Evolutionary conservation across 371 early-diverging fungal genomes (phyloP).

Genomic region (Mortierella sp.): DNA sequence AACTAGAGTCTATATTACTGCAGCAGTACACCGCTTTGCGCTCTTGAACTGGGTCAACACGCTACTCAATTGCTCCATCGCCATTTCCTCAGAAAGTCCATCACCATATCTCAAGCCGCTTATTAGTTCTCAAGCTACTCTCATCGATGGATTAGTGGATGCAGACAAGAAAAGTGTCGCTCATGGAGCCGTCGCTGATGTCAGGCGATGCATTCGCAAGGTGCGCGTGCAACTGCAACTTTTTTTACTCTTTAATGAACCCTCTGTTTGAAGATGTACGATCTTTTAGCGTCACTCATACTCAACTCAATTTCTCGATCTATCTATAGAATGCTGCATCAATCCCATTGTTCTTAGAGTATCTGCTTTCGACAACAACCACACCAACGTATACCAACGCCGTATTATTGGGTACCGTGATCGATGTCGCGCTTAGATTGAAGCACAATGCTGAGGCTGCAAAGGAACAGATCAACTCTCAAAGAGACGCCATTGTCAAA

Average conservation of each 20-base stretch:
- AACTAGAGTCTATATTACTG: slow-evolving; percentile 60
- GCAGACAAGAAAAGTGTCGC: slow-evolving; percentile 60
- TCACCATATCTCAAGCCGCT: slow-evolving; percentile 54
- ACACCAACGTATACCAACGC: slow-evolving; percentile 68
- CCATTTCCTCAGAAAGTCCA: slow-evolving; percentile 34
- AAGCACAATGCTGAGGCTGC: slow-evolving; percentile 55
- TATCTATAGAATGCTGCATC: slow-evolving; percentile 54
- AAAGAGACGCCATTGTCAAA: slow-evolving; percentile 66
- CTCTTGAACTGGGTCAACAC: slow-evolving; percentile 72
- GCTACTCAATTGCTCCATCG: slow-evolving; percentile 59
- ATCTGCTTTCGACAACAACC: slow-evolving; percentile 60
- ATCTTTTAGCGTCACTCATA: neutral
- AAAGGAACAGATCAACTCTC: slow-evolving; percentile 36
- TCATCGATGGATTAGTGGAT: slow-evolving; percentile 65
- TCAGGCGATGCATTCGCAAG: slow-evolving; percentile 70
- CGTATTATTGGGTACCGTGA: slow-evolving; percentile 69
- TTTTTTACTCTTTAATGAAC: neutral
- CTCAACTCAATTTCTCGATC: neutral
- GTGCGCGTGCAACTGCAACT: slow-evolving; percentile 9
- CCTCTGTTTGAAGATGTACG: neutral
- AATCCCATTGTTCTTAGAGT: slow-evolving; percentile 64
- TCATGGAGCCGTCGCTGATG: slow-evolving; percentile 67
- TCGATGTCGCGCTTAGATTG: slow-evolving; percentile 69
- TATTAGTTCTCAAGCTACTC: slow-evolving; percentile 66
- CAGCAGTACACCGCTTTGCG: slow-evolving; percentile 70